These are phyloP conservation scores for Xylaria flabelliformis DNA, from an alignment of 495 filamentous ascomycete genomes.

Conservation along the genomic window DNA sequence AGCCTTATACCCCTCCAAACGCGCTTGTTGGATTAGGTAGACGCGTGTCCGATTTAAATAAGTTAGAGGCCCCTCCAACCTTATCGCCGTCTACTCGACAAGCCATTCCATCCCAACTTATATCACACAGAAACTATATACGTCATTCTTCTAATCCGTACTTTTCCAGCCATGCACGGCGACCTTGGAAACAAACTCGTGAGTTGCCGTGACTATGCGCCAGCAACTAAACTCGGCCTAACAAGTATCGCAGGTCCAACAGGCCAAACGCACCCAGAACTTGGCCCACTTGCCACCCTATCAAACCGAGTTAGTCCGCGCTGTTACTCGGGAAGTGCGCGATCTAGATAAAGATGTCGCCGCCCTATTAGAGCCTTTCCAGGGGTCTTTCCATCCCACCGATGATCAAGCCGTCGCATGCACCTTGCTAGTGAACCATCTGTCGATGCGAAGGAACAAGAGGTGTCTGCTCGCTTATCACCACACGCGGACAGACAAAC, in stretches of 20 bases:
- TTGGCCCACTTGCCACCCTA: slow-evolving; percentile 89
- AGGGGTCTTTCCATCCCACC: slow-evolving; percentile 83
- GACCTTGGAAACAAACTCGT: slow-evolving; percentile 83
- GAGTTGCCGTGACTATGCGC: slow-evolving; percentile 10
- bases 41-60: neutral
- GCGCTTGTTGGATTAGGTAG: neutral
- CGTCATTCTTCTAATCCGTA: neutral
- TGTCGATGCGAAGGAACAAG: slow-evolving; percentile 96
- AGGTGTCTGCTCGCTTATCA: slow-evolving; percentile 96
- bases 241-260: slow-evolving; percentile 73
- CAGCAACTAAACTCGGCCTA: slow-evolving; percentile 31
- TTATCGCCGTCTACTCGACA: neutral
- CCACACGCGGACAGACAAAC: slow-evolving; percentile 83
- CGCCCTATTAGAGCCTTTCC: slow-evolving; percentile 79
- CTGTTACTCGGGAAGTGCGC: slow-evolving; percentile 87
- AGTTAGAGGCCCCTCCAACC: neutral
- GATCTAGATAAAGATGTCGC: slow-evolving; percentile 92
- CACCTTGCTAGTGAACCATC: slow-evolving; percentile 87
- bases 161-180: slow-evolving; percentile 73
- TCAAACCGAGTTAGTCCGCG: slow-evolving; percentile 88
- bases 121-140: neutral
- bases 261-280: slow-evolving; percentile 94
- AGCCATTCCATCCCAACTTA: neutral
- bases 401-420: slow-evolving; percentile 84
- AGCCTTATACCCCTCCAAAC: neutral